Percentiles rank a stretch among this genome's conserved stretches.
phyloP scores from a whole-genome alignment of 2,329 filamentous ascomycete genomes.

The Colletotrichum sublineola region DNA sequence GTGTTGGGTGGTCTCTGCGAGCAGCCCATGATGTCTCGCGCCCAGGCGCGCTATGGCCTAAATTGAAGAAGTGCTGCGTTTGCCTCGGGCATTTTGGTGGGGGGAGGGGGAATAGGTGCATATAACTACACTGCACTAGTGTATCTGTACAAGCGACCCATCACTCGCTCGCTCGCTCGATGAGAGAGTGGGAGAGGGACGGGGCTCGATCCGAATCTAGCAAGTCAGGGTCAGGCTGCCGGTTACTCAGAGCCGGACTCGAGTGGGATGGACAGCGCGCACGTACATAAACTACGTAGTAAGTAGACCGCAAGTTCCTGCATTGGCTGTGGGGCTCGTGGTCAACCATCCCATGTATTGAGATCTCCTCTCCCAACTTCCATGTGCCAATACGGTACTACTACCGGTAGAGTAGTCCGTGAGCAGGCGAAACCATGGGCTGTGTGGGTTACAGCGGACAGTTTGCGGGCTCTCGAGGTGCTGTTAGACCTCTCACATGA shows the following conservation, averaged over 20 bases:
- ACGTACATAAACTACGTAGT: not conserved
- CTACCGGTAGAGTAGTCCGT: not conserved
- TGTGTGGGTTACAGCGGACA: slow-evolving; percentile 12
- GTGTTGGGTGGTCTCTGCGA: slow-evolving; percentile 7
- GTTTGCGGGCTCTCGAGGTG: slow-evolving; percentile 14
- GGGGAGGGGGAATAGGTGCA: not conserved
- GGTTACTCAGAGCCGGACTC: slow-evolving; percentile 5
- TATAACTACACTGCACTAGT: not conserved
- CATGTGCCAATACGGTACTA: slow-evolving; percentile 4
- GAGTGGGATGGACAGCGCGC: slow-evolving; percentile 6
- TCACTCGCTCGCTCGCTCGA: not conserved
- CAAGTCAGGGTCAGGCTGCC: slow-evolving; percentile 18
- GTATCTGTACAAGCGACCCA: not conserved
- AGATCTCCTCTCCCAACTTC: slow-evolving; percentile 17
- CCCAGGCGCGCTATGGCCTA: slow-evolving; percentile 7
- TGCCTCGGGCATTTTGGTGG: slow-evolving; percentile 1
- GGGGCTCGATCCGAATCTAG: slow-evolving; percentile 16
- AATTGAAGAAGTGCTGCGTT: not conserved
- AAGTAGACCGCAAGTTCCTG: slow-evolving; percentile 12
- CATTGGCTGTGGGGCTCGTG: slow-evolving; percentile 11
- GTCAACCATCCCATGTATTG: slow-evolving; percentile 9
- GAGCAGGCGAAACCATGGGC: not conserved
- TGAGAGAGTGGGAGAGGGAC: not conserved
- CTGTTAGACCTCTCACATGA: slow-evolving; percentile 13
- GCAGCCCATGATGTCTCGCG: not conserved